Evolutionary conservation across 2,329 filamentous ascomycete species (phyloP), one percentile per base, ranked within the genome.

Genomic region (Blastomyces percursus): DNA sequence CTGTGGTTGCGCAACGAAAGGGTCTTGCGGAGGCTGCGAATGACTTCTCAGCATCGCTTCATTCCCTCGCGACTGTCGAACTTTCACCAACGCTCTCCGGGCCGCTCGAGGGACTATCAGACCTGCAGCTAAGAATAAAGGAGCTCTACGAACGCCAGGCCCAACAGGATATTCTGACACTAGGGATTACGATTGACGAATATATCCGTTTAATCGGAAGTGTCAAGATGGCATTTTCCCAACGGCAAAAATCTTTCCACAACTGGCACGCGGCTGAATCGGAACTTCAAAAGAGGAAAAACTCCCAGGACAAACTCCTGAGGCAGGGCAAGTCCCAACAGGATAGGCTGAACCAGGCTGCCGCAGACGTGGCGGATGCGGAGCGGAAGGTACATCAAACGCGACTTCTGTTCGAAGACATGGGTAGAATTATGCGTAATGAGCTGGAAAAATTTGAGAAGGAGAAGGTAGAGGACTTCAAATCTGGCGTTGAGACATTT

Each of bases 391-490:
- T 96, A 0, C 91, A 97, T 73, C 91, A 96, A 74, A 89, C 91
- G 0, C 81, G 92, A 61, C 77, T 97, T 63, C 77, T 96, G 55
- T 99, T 99, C 71, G 94, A 99, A 68, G 94, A 99, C 71, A 97
- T 99, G 92, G 94, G 94, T 16, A 83, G 91, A 14, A 78, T 96
- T 71, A 94, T 99, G 91, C 86, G 91, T 64, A 82, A 82, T 44
- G 94, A 99, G 75, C 81, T 99, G 67, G 94, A 97, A 70, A 83
- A 92, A 21, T 99, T 99, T 71, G 94, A 99, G 78, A 85, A 84
- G 69, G 94, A 99, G 77, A 99, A 99, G 80, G 94, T 99, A 2
- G 94, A 99, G 73, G 94, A 99, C 73, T 99, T 99, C 76, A 99
- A 99, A 81, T 94, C 89, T 66, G 93, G 92, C 0, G 92, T 99